These are phyloP conservation scores for Paraconiothyrium sp. DNA, from an alignment of 2,329 filamentous ascomycete genomes.

Conservation along the genomic window DNA sequence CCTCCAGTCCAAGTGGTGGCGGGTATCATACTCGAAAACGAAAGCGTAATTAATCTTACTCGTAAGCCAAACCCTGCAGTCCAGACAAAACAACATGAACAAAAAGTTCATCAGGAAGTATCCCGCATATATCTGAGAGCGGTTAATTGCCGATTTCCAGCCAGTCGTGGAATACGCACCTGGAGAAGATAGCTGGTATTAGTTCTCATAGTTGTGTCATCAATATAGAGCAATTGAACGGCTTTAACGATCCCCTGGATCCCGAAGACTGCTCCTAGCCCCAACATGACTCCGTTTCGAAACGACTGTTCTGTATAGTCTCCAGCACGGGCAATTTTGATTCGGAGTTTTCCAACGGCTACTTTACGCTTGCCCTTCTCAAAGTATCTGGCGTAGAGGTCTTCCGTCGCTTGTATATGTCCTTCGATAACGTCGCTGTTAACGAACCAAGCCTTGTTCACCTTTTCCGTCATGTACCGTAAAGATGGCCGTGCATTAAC, in stretches of 20 bases:
- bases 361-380: slow-evolving; percentile 93
- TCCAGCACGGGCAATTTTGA: slow-evolving; percentile 68
- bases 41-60: slow-evolving; percentile 96
- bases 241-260: slow-evolving; percentile 56
- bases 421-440: slow-evolving; percentile 85
- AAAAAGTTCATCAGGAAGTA: slow-evolving; percentile 87
- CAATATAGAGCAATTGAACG: slow-evolving; percentile 36
- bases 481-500: slow-evolving; percentile 79
- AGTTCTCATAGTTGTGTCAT: slow-evolving; percentile 33
- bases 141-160: slow-evolving; percentile 59
- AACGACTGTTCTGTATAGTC: slow-evolving; percentile 69
- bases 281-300: slow-evolving; percentile 62
- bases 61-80: slow-evolving; percentile 82
- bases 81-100: slow-evolving; percentile 83
- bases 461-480: slow-evolving; percentile 89
- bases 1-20: slow-evolving; percentile 88
- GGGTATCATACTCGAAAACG: slow-evolving; percentile 93
- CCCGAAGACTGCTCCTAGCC: slow-evolving; percentile 54
- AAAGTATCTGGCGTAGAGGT: slow-evolving; percentile 94
- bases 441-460: slow-evolving; percentile 91
- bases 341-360: slow-evolving; percentile 85
- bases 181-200: slow-evolving; percentile 69
- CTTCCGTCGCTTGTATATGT: slow-evolving; percentile 83
- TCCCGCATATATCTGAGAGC: slow-evolving; percentile 80
- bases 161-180: slow-evolving; percentile 57